Evolutionary conservation across 2,329 filamentous ascomycete genomes (phyloP).

Genomic region (Arthrocladium fulminans): DNA sequence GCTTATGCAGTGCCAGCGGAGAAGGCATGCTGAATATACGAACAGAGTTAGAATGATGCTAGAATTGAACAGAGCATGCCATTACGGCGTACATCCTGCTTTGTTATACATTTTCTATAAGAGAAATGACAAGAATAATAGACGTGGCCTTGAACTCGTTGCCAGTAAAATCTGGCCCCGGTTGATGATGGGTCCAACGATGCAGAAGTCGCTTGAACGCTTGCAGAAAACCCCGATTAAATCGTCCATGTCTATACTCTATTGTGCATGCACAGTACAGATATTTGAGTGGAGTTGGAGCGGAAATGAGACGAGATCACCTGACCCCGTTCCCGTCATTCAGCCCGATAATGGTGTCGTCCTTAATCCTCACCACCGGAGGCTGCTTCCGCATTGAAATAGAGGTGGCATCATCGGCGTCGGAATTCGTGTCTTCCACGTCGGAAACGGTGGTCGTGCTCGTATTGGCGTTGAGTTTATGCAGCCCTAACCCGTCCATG

Average conservation of each 20-base stretch:
- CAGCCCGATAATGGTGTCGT: conserved; percentile 1
- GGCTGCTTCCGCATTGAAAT: conserved; percentile 1
- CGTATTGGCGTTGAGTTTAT: conserved; percentile 12
- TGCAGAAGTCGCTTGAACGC: conserved; percentile 17
- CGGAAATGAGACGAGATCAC: neutral
- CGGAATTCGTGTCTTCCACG: conserved; percentile 6
- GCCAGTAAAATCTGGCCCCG: neutral
- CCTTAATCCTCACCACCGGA: neutral
- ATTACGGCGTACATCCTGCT: too few species aligned
- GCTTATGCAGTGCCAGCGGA: too few species aligned
- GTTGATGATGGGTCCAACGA: too few species aligned
- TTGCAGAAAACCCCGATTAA: neutral
- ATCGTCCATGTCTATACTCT: too few species aligned
- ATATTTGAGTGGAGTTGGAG: neutral
- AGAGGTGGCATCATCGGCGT: neutral
- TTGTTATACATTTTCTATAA: too few species aligned
- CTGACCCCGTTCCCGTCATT: neutral
- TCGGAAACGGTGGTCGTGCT: neutral
- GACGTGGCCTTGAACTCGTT: too few species aligned
- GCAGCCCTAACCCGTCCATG: conserved; percentile 23
- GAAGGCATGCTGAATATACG: too few species aligned
- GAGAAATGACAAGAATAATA: too few species aligned
- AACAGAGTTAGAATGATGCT: too few species aligned
- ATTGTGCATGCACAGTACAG: neutral
- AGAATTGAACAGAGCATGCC: too few species aligned